Evolutionary conservation across 2,329 filamentous ascomycete species (phyloP).

Genomic region (Fusarium nurragi): DNA sequence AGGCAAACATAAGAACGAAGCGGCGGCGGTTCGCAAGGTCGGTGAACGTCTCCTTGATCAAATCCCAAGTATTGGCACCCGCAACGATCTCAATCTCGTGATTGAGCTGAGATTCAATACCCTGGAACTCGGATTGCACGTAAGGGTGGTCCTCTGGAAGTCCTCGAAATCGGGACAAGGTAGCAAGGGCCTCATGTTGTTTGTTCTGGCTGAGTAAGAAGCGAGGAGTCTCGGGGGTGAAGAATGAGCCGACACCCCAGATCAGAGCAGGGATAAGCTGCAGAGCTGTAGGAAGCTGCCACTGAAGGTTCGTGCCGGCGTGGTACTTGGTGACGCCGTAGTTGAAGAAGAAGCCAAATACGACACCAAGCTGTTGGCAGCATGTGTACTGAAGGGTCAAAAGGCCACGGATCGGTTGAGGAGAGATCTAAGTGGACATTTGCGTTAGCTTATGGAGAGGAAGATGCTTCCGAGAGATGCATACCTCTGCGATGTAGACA

Average conservation of each 20-base stretch:
- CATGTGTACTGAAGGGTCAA: constrained; percentile 48
- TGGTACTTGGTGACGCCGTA: constrained; percentile 48
- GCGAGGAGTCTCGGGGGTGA: constrained; percentile 43
- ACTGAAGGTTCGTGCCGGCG: constrained; percentile 38
- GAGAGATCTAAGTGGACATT: constrained; percentile 26
- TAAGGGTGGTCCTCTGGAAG: constrained; percentile 45
- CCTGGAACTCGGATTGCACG: constrained; percentile 41
- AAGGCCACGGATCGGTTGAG: constrained; percentile 45
- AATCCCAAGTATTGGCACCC: constrained; percentile 44
- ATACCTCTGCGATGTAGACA: constrained; percentile 45
- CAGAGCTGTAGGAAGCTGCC: constrained; percentile 43
- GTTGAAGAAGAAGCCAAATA: constrained; percentile 50
- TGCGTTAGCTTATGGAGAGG: rapidly evolving
- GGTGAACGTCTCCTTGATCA: constrained; percentile 49
- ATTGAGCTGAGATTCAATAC: constrained; percentile 47
- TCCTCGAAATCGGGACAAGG: constrained; percentile 35
- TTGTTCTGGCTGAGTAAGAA: constrained; percentile 41
- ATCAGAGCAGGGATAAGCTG: constrained; percentile 41
- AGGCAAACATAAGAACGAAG: constrained; percentile 46
- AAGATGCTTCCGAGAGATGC: rapidly evolving
- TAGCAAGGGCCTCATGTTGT: constrained; percentile 25
- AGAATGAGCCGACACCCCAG: constrained; percentile 41
- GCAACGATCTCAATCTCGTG: constrained; percentile 49
- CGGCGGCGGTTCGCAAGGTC: constrained; percentile 43
- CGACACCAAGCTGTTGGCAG: constrained; percentile 48